Base-by-base conservation (phyloP, 1,139 yeast genomes). In the Kurtzmaniella quercitrusa region DNA sequence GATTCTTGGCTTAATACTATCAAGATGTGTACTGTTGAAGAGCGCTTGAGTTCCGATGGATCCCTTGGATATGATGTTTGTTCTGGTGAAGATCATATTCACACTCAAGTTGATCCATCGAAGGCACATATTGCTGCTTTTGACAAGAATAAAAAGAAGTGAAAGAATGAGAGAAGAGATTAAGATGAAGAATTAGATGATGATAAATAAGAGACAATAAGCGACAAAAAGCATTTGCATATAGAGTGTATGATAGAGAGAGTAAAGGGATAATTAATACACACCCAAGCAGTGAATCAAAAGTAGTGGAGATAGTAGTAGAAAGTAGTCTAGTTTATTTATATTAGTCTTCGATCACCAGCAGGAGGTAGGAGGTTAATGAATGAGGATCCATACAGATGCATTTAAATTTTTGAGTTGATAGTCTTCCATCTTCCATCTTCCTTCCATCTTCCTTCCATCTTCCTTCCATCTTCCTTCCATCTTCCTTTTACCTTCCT, bases 51-150 rank as follows among this genome's bases (percentile, higher is more conserved):
- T 25, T 47, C 54, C 29, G 71, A 66, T 34, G 73, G 71, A 1
- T 41, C 78, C 60, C 41, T 56, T 39, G 49, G 46, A 15, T 66
- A 59, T 54, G 69, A 60, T 38, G 71, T 68, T 8, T 56, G 64
- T 33, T 60, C 60, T 44, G 75, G 79, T 38, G 65, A 68, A 3
- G 83, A 79, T 56, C 98, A 91, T 59, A 75, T 73, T 38, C 98
- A 91, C 60, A 87, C 96, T 1, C 81, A 81, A 54, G 97, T 91
- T 42, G 95, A 89, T 55, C 96, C 88, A 61, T 83, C 89, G 47
- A 95, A 88, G 55, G 98, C 97, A 0, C 98, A 91, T 62, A 91
- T 91, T 65, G 96, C 97, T 14, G 86, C 94, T 43, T 76, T 89
- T 53, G 97, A 91, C 59, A 86, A 83, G 70, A 81, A 77, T 54